Evolutionary conservation across 1,139 yeast genomes (phyloP).

Genomic region (Suhomyces guaymorum): DNA sequence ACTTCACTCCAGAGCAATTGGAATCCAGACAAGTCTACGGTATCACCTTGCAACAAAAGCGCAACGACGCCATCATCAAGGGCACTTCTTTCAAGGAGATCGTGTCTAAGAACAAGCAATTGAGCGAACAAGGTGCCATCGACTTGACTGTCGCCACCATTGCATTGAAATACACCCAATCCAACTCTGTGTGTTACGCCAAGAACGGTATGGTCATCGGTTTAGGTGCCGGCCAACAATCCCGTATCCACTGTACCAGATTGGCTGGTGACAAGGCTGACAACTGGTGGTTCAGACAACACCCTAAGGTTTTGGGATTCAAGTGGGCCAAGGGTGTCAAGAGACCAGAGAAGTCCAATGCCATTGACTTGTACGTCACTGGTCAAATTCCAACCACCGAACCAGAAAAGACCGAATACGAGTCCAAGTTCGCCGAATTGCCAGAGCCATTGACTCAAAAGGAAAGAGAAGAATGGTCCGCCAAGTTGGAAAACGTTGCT

Average conservation of each 20-base stretch:
- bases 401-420: constrained; percentile 92
- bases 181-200: constrained; percentile 97
- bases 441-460: constrained; percentile 81
- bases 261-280: constrained; percentile 99
- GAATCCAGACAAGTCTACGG: constrained; percentile 98
- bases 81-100: constrained; percentile 85
- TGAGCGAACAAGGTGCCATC: constrained; percentile 88
- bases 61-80: constrained; percentile 95
- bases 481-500: constrained; percentile 79
- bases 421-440: constrained; percentile 77
- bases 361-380: constrained; percentile 90
- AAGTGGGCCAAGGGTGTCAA: constrained; percentile 98
- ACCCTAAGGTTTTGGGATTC: constrained; percentile 87
- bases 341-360: constrained; percentile 98
- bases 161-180: constrained; percentile 95
- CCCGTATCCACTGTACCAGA: constrained; percentile 98
- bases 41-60: constrained; percentile 90
- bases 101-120: constrained; percentile 79
- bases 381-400: constrained; percentile 88
- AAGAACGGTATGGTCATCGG: constrained; percentile 99
- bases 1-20: constrained; percentile 74
- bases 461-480: constrained; percentile 88
- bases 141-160: constrained; percentile 96
- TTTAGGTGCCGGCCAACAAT: constrained; percentile 98
- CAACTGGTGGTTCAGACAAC: constrained; percentile 99